Percentiles rank a stretch among this genome's conserved stretches.
Evolutionary conservation across 2,329 filamentous ascomycete species (phyloP).

Genomic region (Tricladium varicosporioides): DNA sequence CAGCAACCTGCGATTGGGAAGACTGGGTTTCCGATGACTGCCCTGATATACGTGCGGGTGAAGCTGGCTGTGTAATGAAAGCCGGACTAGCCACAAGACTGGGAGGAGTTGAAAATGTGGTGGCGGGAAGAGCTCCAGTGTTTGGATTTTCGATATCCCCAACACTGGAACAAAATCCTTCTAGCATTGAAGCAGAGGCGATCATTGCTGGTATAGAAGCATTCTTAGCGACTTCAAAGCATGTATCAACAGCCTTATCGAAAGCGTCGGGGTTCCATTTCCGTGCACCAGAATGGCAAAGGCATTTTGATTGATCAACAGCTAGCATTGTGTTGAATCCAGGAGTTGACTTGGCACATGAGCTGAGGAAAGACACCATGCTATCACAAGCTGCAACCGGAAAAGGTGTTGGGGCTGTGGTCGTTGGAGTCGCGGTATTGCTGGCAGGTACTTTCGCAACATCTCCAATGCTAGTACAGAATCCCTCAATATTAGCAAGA

Average conservation of each 20-base stretch:
- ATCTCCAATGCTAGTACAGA: slow-evolving; percentile 26
- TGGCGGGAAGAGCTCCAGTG: neutral
- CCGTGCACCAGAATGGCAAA: slow-evolving; percentile 1
- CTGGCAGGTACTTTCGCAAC: slow-evolving; percentile 10
- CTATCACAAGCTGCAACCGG: neutral
- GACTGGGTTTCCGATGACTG: neutral
- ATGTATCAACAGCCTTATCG: slow-evolving; percentile 1
- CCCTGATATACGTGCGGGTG: neutral
- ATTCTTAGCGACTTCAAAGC: neutral
- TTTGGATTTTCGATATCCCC: neutral
- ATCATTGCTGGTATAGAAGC: neutral
- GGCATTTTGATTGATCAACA: slow-evolving; percentile 1
- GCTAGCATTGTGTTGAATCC: slow-evolving; percentile 3
- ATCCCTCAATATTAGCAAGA: slow-evolving; percentile 20
- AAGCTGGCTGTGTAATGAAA: neutral
- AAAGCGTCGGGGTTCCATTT: neutral
- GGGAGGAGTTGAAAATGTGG: neutral
- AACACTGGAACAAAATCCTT: slow-evolving; percentile 1
- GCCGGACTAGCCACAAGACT: neutral
- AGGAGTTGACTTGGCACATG: neutral
- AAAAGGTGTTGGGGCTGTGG: neutral
- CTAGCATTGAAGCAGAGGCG: neutral
- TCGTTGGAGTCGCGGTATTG: neutral
- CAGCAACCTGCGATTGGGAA: neutral
- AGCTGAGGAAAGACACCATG: neutral